Evolutionary conservation across 371 early-diverging fungal genomes (phyloP).

Genomic region (Haplosporangium sp.): DNA sequence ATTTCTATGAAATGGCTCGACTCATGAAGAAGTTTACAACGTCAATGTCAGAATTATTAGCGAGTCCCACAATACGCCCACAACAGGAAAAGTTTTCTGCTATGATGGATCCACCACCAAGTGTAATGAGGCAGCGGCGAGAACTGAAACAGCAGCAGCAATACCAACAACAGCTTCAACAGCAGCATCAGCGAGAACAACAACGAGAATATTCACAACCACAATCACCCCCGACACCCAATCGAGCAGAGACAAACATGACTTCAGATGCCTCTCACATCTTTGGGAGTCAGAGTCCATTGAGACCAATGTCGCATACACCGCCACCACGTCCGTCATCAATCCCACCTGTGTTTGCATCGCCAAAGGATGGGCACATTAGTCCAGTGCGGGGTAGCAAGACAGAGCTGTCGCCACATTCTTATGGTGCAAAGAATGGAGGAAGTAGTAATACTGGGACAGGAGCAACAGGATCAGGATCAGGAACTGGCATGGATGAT

Average conservation of each 20-base stretch:
- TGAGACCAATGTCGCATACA: background rate
- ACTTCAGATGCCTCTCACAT: conserved; percentile 6
- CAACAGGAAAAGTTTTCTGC: conserved; percentile 16
- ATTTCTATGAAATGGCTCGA: conserved; percentile 57
- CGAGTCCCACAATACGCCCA: conserved; percentile 38
- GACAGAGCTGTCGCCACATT: conserved; percentile 10
- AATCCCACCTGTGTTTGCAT: background rate
- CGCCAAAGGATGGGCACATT: background rate
- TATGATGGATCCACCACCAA: conserved; percentile 27
- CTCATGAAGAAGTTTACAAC: conserved; percentile 28
- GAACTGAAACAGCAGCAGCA: conserved; percentile 11
- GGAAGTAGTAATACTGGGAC: no score
- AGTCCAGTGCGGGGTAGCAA: background rate
- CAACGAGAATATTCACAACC: background rate
- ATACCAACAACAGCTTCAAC: conserved; percentile 5
- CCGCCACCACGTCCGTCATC: background rate
- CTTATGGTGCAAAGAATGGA: no score
- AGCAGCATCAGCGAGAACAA: conserved; percentile 9
- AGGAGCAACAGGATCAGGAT: background rate
- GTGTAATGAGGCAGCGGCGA: conserved; percentile 11
- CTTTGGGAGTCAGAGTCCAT: background rate
- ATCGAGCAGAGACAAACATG: conserved; percentile 13
- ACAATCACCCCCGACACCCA: conserved; percentile 11
- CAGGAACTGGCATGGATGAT: conserved; percentile 29
- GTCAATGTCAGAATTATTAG: conserved; percentile 54